Conservation (phyloP, 75 land plant genomes). For the Picea glauca region DNA sequence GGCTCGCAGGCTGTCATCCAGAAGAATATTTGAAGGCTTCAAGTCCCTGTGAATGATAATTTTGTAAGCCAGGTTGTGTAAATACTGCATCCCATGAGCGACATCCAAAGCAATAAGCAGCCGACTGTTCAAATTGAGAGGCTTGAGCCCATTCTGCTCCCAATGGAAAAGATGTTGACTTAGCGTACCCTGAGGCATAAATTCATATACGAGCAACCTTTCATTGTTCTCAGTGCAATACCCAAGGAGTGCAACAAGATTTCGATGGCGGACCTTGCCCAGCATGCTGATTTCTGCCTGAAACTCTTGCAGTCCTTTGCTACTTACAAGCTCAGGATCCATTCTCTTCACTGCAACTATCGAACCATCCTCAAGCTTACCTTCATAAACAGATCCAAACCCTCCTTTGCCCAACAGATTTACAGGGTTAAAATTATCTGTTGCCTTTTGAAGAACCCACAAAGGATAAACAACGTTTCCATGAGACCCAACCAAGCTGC, state of each 20-base stretch:
- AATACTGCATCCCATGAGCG: conserved; percentile 69
- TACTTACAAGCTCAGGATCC: conserved; percentile 45
- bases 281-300: conserved; percentile 74
- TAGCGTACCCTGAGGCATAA: conserved; percentile 66
- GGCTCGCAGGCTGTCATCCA: conserved; percentile 61
- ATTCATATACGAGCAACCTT: conserved; percentile 76
- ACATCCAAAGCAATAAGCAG: conserved; percentile 73
- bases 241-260: conserved; percentile 69
- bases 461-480: conserved; percentile 33
- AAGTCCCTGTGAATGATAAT: conserved; percentile 78
- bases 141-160: conserved; percentile 17
- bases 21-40: conserved; percentile 74
- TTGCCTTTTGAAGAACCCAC: conserved; percentile 51
- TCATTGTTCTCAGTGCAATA: conserved; percentile 63
- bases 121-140: conserved; percentile 65
- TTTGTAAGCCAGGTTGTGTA: conserved; percentile 65
- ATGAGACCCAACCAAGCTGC: conserved; percentile 14
- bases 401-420: conserved; percentile 79
- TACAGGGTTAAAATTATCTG: conserved; percentile 60
- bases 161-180: conserved; percentile 62
- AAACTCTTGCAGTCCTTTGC: conserved; percentile 71
- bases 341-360: conserved; percentile 82
- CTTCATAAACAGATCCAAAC: conserved; percentile 84
- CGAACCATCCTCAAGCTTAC: conserved; percentile 70
- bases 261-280: conserved; percentile 79